Base-by-base conservation (phyloP, 2,329 filamentous ascomycete genomes). In the Exophiala viscosa region DNA sequence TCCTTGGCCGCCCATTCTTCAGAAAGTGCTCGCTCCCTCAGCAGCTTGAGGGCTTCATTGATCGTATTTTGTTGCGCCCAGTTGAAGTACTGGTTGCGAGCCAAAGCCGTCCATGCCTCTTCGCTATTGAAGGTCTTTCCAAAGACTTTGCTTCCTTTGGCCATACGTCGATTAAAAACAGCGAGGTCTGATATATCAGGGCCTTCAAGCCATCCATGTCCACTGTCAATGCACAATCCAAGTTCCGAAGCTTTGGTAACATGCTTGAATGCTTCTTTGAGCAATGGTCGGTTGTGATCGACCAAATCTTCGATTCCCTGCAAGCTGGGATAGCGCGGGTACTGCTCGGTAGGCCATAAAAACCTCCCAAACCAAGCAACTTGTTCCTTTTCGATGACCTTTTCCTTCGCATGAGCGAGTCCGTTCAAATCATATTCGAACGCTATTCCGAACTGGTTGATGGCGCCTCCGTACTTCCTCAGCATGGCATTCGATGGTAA, bases 171-270 rank as follows among this genome's bases (percentile, higher is more conserved):
- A 42, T 78, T 70, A 15, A 78, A 70, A 5, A 71, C 70, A 41
- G 76, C 76, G 15, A 72, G 67, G 35, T 76, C 69, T 0, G 76
- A 78, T 14, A 75, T 69, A 64, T 87, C 83, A 1, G 84, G 81
- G 0, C 84, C 84, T 42, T 72, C 71, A 9, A 88, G 74, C 75
- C 83, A 88, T 9, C 86, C 86, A 34, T 88, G 73, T 8, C 85
- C 84, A 50, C 78, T 83, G 62, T 87, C 82, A 36, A 87, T 76
- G 14, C 82, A 86, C 3, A 89, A 68, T 0, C 81, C 85, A n/a
- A 89, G 74, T 55, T 87, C 83, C 33, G 72, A 74, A 2, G 85
- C 78, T 7, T 75, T 73, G 1, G 65, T 69, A 1, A 87, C 73
- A 47, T 76, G 78, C 9, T 73, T 72, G 50, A 89, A 76, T 2